Conservation (phyloP, 2,329 filamentous ascomycete genomes). For the Monilinia fructicola region DNA sequence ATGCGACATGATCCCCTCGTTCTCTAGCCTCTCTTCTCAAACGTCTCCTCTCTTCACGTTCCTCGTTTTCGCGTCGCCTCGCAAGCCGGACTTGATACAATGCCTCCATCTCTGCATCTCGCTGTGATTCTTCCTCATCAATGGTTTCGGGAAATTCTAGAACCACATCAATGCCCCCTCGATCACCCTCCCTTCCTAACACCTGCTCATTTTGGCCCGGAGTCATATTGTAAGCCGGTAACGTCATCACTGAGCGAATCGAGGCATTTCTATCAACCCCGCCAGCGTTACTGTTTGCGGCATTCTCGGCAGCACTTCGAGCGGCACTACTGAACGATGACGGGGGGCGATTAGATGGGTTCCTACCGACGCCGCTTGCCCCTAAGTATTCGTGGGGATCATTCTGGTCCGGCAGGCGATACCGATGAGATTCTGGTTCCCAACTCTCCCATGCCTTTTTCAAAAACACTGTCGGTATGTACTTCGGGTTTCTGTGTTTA, state of each 20-base stretch:
- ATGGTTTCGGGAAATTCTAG: slow-evolving; percentile 78
- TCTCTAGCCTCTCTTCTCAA: slow-evolving; percentile 69
- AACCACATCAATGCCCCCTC: slow-evolving; percentile 87
- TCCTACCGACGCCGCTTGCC: slow-evolving; percentile 26
- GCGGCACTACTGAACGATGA: slow-evolving; percentile 26
- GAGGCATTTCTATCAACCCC: slow-evolving; percentile 79
- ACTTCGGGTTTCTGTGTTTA: slow-evolving; percentile 49
- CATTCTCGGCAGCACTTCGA: slow-evolving; percentile 16
- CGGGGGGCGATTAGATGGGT: slow-evolving; percentile 23
- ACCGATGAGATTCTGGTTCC: slow-evolving; percentile 40
- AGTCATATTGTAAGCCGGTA: slow-evolving; percentile 78
- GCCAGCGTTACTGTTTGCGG: slow-evolving; percentile 12
- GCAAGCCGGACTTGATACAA: slow-evolving; percentile 85
- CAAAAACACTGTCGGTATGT: slow-evolving; percentile 50
- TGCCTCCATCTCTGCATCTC: slow-evolving; percentile 90
- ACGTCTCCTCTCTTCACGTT: slow-evolving; percentile 73
- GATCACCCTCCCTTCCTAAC: slow-evolving; percentile 84
- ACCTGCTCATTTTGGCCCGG: slow-evolving; percentile 77
- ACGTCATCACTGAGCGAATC: slow-evolving; percentile 88
- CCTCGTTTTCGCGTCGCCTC: slow-evolving; percentile 70
- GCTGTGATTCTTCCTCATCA: slow-evolving; percentile 72
- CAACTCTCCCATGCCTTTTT: slow-evolving; percentile 54
- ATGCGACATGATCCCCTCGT: slow-evolving; percentile 65
- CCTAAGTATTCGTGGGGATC: slow-evolving; percentile 45
- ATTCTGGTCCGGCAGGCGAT: slow-evolving; percentile 37